Percentiles rank a stretch among this genome's conserved stretches.
Evolutionary conservation across 1,284 basidiomycete species (phyloP).

Genomic region (Agroathelia rolfsii): DNA sequence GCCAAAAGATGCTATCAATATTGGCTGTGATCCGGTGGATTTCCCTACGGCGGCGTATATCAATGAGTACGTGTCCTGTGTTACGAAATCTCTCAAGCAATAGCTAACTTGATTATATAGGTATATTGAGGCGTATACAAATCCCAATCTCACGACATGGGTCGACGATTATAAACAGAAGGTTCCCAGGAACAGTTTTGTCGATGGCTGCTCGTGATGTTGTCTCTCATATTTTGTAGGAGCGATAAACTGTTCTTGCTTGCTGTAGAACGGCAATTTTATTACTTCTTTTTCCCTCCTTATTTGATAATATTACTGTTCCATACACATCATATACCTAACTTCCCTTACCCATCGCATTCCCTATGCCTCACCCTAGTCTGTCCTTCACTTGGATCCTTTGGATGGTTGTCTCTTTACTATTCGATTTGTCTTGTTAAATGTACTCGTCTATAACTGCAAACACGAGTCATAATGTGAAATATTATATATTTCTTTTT

Average conservation of each 20-base stretch:
- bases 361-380: neutral
- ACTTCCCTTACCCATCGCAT: neutral
- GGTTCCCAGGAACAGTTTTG: conserved; percentile 22
- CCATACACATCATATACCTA: no score
- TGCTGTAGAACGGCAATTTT: neutral
- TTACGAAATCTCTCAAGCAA: conserved; percentile 1
- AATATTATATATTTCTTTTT: no score
- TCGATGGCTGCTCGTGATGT: conserved; percentile 34
- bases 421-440: no score
- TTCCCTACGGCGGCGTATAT: conserved; percentile 61
- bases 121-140: conserved; percentile 29
- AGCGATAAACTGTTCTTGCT: neutral
- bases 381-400: no score
- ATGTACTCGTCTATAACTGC: no score
- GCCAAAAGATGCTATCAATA: conserved; percentile 39
- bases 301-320: no score
- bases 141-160: conserved; percentile 33
- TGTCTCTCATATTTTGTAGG: conserved; percentile 1
- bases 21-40: conserved; percentile 63
- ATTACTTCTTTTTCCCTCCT: no score
- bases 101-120: conserved; percentile 14
- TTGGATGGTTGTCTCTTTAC: no score
- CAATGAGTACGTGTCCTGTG: conserved; percentile 27
- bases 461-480: no score
- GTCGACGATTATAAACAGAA: conserved; percentile 21